Evolutionary conservation across 805 yeast species (phyloP).

Genomic region (Wickerhamiella brachini): DNA sequence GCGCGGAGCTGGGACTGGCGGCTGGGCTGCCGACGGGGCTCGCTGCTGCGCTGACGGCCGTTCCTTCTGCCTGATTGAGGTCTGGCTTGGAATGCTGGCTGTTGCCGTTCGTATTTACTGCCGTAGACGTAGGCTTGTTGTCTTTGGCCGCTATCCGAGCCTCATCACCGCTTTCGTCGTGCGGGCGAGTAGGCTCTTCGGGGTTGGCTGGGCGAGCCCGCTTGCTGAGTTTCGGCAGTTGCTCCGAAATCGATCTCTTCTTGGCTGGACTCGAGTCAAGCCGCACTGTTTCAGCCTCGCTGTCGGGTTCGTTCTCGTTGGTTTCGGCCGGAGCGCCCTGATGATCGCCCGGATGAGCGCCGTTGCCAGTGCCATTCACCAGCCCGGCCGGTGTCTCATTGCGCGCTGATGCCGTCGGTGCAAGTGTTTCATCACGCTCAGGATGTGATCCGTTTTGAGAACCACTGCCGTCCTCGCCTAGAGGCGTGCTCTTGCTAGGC

Average conservation of each 20-base stretch:
- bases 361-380: not conserved
- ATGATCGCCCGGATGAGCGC: not conserved
- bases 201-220: not conserved
- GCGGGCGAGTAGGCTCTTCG: conserved; percentile 1
- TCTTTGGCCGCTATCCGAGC: not conserved
- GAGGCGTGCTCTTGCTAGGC: conserved; percentile 1
- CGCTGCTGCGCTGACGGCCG: not conserved
- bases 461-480: not conserved
- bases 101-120: not conserved
- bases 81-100: not conserved
- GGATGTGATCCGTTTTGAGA: not conserved
- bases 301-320: conserved; percentile 24
- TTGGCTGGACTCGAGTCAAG: conserved; percentile 41
- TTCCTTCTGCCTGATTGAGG: not conserved
- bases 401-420: not conserved
- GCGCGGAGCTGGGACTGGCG: conserved; percentile 14
- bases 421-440: not conserved
- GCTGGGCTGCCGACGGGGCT: not conserved
- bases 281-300: conserved; percentile 87
- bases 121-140: not conserved
- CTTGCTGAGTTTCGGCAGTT: conserved; percentile 1
- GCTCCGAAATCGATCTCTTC: conserved; percentile 2
- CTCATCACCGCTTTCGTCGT: conserved; percentile 4
- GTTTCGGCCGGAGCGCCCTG: not conserved
- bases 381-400: conserved; percentile 3